Conservation (phyloP, 2,329 filamentous ascomycete species). For the Chaetomium sp. region DNA sequence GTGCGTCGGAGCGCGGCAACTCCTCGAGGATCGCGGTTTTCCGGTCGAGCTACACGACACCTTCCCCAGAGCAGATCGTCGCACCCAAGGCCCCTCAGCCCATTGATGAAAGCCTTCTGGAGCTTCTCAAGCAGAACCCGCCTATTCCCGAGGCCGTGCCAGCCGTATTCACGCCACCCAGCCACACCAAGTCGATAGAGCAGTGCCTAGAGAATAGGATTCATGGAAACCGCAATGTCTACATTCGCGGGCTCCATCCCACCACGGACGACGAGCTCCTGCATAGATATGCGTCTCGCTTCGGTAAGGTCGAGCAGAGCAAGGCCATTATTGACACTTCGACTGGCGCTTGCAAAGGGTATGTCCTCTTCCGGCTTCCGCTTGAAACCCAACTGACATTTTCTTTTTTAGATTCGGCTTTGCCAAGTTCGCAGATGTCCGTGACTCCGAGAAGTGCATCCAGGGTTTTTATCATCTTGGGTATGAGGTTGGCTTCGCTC, state of each 20-base stretch:
- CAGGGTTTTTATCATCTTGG: constrained; percentile 91
- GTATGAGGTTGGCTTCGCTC: constrained; percentile 96
- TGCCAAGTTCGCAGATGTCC: constrained; percentile 87
- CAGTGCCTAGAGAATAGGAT: constrained; percentile 93
- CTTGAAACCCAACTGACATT: constrained; percentile 31
- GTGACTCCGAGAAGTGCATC: constrained; percentile 93
- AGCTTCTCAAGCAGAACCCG: constrained; percentile 73
- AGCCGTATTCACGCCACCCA: constrained; percentile 81
- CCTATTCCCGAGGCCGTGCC: constrained; percentile 85
- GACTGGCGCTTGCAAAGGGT: constrained; percentile 96
- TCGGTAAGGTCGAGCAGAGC: constrained; percentile 91
- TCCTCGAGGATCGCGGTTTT: constrained; percentile 59
- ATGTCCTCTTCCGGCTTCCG: constrained; percentile 39
- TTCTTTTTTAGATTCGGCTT: constrained; percentile 77
- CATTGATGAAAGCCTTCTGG: constrained; percentile 59
- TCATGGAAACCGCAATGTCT: constrained; percentile 92
- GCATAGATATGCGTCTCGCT: constrained; percentile 78
- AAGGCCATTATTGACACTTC: constrained; percentile 98
- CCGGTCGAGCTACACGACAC: constrained; percentile 66
- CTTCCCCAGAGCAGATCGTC: constrained; percentile 57
- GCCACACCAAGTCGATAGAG: constrained; percentile 85
- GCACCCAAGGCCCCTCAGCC: constrained; percentile 46
- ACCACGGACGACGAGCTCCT: constrained; percentile 93
- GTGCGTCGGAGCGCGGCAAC: constrained; percentile 60
- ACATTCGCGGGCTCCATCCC: constrained; percentile 93